phyloP scores from a whole-genome alignment of 768 basidiomycete genomes.

The Rickenella mellea region DNA sequence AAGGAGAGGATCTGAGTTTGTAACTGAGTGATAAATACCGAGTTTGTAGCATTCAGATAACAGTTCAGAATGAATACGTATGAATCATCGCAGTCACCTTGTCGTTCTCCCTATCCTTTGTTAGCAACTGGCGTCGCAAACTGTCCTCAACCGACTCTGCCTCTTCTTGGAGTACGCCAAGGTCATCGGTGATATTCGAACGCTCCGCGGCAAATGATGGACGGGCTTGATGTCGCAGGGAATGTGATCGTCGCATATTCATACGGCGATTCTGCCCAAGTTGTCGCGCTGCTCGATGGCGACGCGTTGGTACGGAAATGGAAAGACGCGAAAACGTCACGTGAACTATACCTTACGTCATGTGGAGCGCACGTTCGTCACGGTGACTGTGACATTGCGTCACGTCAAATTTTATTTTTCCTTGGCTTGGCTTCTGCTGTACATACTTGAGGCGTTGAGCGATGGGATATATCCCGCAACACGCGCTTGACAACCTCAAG shows the following conservation, averaged over 20 bases:
- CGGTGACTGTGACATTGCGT: too few relatives aligned
- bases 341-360: too few relatives aligned
- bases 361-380: too few relatives aligned
- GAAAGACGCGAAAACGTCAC: too few relatives aligned
- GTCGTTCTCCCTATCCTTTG: slow-evolving; percentile 64
- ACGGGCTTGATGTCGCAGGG: slow-evolving; percentile 43
- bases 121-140: slow-evolving; percentile 53
- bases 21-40: too few relatives aligned
- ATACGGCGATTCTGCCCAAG: too few relatives aligned
- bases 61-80: neutral
- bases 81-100: slow-evolving; percentile 29
- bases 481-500: slow-evolving; percentile 65
- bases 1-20: slow-evolving; percentile 52
- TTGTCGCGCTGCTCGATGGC: too few relatives aligned
- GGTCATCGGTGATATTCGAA: slow-evolving; percentile 38
- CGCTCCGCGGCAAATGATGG: slow-evolving; percentile 37
- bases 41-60: neutral
- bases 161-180: slow-evolving; percentile 48
- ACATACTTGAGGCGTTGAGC: too few relatives aligned
- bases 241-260: slow-evolving; percentile 66
- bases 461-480: slow-evolving; percentile 59
- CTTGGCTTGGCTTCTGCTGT: too few relatives aligned
- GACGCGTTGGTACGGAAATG: too few relatives aligned
- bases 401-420: too few relatives aligned
- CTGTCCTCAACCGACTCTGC: slow-evolving; percentile 48